phyloP scores from a whole-genome alignment of 306 rosid genomes.

The Nissolia schottii region DNA sequence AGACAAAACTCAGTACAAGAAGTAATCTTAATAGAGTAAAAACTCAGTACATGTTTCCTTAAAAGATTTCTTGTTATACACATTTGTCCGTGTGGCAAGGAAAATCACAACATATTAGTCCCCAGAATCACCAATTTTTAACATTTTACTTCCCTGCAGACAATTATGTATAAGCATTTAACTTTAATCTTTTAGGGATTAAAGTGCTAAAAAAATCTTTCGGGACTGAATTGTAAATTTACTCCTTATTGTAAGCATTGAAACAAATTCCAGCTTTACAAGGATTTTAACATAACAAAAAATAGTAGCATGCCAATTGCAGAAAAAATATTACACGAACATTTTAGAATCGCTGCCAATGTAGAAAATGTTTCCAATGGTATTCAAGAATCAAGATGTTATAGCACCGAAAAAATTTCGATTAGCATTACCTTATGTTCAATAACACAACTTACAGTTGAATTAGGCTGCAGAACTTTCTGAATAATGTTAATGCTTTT shows the following conservation, averaged over 20 bases:
- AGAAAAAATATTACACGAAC: not conserved
- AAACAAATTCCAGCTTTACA: not conserved
- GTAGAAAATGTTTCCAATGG: not conserved
- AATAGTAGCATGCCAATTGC: not conserved
- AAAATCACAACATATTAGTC: too few species aligned
- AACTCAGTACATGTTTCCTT: too few species aligned
- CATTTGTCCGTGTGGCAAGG: too few species aligned
- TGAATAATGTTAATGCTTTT: conserved; percentile 20
- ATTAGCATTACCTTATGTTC: not conserved
- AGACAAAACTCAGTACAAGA: not conserved
- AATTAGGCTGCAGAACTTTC: conserved; percentile 31
- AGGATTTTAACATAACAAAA: not conserved
- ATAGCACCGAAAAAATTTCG: not conserved
- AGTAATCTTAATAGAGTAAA: too few species aligned
- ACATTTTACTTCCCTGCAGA: too few species aligned
- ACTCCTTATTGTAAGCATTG: not conserved
- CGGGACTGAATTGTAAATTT: too few species aligned
- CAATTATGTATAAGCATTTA: too few species aligned
- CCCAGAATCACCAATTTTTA: too few species aligned
- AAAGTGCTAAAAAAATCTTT: too few species aligned
- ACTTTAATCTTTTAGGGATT: too few species aligned
- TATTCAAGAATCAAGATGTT: not conserved
- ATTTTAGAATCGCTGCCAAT: not conserved
- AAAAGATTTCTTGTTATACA: too few species aligned
- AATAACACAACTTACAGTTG: conserved; percentile 29